These are phyloP conservation scores for Mortierella hygrophila DNA, from an alignment of 192 early-diverging fungal species.

Conservation along the genomic window DNA sequence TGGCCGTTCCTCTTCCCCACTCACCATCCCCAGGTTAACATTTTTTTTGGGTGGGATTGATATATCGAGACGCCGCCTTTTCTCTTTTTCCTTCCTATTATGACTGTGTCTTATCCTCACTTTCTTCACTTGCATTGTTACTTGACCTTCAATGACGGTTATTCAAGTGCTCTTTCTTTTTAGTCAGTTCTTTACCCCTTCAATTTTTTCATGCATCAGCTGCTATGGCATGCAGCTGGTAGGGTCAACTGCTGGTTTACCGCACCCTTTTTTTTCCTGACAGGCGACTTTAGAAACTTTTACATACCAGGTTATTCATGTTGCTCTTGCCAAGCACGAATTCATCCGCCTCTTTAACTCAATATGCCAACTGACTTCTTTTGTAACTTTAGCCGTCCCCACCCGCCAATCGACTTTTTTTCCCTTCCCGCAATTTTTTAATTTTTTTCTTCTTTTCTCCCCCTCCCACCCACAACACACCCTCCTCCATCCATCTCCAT, in stretches of 20 bases:
- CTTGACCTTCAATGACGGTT: neutral
- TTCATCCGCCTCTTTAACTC: neutral
- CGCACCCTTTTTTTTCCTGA: neutral
- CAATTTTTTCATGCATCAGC: neutral
- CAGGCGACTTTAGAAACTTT: neutral
- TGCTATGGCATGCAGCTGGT: neutral
- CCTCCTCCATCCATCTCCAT: neutral
- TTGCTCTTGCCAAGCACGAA: neutral
- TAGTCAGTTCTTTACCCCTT: neutral
- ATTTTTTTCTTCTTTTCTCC: neutral
- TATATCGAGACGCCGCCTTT: neutral
- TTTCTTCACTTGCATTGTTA: neutral
- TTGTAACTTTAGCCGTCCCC: conserved; percentile 1
- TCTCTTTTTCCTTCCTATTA: neutral
- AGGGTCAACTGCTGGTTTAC: neutral
- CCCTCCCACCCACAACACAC: neutral
- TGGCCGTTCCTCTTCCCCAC: neutral
- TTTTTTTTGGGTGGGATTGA: neutral
- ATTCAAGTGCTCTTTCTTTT: neutral
- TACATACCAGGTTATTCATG: neutral
- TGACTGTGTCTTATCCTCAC: neutral
- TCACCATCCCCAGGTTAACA: neutral
- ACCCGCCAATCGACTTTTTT: neutral
- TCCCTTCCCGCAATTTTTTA: neutral
- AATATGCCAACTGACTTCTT: neutral